A percentile compares a stretch with the other conserved stretches of the same genome.
phyloP scores from a whole-genome alignment of 106 monocot species.

The Cymbidium sinense region DNA sequence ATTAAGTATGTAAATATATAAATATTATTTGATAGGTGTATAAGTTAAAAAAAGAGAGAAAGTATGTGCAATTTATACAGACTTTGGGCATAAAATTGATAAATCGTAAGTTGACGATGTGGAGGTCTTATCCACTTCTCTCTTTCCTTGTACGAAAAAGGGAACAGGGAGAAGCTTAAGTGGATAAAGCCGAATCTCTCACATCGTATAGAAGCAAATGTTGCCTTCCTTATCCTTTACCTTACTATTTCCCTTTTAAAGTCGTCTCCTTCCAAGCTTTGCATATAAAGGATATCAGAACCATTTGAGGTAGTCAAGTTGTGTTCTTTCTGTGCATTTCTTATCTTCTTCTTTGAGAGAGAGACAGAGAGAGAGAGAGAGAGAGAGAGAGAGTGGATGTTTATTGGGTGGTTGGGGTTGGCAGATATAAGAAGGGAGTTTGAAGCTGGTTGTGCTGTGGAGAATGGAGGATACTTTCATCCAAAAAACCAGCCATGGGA shows the following conservation, averaged over 20 bases:
- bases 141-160: neutral
- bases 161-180: neutral
- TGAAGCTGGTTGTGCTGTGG: neutral
- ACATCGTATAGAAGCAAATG: neutral
- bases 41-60: neutral
- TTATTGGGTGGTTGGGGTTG: neutral
- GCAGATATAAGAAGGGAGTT: neutral
- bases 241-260: too few species aligned
- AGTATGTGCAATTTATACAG: neutral
- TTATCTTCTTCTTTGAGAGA: neutral
- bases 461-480: conserved; percentile 22
- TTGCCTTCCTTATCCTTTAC: too few species aligned
- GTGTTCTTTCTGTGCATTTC: neutral
- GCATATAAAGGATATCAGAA: neutral
- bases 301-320: neutral
- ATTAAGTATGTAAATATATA: too few species aligned
- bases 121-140: conserved; percentile 8
- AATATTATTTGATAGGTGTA: too few species aligned
- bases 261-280: neutral
- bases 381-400: neutral
- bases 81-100: neutral
- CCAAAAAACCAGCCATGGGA: conserved; percentile 18
- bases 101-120: conserved; percentile 1
- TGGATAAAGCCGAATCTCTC: conserved; percentile 8
- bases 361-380: too few species aligned